Conservation (phyloP, 2,329 filamentous ascomycete species). For the Colletotrichum lentis region DNA sequence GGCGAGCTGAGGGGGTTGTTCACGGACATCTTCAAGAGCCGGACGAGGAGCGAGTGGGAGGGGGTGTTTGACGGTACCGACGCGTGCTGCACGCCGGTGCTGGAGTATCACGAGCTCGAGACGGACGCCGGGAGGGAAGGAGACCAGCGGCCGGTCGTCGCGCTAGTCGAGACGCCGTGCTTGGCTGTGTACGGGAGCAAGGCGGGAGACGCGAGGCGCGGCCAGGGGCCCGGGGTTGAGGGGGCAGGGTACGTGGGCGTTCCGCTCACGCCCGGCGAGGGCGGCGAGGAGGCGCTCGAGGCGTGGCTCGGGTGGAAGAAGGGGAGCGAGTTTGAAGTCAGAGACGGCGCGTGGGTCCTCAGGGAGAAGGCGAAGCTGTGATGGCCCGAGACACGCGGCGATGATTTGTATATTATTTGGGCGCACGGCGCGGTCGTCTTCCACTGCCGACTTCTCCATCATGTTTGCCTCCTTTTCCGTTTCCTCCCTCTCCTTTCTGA, state of each 20-base stretch:
- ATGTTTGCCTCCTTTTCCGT: neutral
- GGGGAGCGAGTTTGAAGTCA: conserved; percentile 75
- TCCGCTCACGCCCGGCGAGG: conserved; percentile 70
- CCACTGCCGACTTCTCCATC: neutral
- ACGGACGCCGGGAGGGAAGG: conserved; percentile 59
- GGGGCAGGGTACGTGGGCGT: conserved; percentile 73
- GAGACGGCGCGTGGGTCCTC: conserved; percentile 67
- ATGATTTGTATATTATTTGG: neutral
- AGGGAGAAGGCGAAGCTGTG: conserved; percentile 49
- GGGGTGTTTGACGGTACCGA: conserved; percentile 86
- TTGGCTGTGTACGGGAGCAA: conserved; percentile 64
- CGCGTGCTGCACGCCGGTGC: conserved; percentile 89
- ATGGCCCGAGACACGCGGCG: conserved; percentile 2
- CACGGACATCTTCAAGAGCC: conserved; percentile 69
- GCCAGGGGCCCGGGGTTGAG: conserved; percentile 71
- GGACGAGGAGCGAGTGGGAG: conserved; percentile 84
- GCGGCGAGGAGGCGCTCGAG: conserved; percentile 73
- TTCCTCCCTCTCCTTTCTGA: too few relatives aligned
- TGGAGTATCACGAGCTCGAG: conserved; percentile 78
- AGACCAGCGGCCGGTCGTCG: conserved; percentile 76
- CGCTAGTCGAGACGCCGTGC: conserved; percentile 74
- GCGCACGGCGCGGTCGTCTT: neutral
- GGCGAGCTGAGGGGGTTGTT: conserved; percentile 70
- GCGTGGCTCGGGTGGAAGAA: conserved; percentile 81
- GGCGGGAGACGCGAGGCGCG: conserved; percentile 53